A percentile compares a stretch with the other conserved stretches of the same genome.
phyloP scores from a whole-genome alignment of 345 rosid genomes.

The Eucalyptus virginea region DNA sequence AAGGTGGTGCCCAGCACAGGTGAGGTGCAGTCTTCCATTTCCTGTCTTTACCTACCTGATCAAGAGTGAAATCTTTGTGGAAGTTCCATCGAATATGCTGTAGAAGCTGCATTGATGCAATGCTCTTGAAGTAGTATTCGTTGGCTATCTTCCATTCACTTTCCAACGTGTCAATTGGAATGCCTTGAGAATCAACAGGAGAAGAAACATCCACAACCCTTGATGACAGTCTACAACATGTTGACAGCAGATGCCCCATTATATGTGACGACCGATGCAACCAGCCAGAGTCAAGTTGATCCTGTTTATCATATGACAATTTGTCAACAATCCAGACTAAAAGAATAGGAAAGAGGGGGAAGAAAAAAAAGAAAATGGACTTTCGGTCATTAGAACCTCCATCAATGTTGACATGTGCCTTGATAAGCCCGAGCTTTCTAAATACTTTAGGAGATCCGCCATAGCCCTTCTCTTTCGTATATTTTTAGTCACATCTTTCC shows the following conservation, averaged over 20 bases:
- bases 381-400: constrained; percentile 26
- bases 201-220: constrained; percentile 7
- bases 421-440: constrained; percentile 64
- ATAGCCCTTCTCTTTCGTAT: constrained; percentile 63
- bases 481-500: constrained; percentile 48
- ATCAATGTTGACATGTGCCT: constrained; percentile 58
- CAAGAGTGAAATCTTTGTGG: constrained; percentile 56
- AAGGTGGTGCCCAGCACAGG: neutral
- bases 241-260: constrained; percentile 45
- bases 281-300: constrained; percentile 27
- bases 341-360: neutral
- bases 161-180: constrained; percentile 8
- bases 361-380: neutral
- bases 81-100: constrained; percentile 49
- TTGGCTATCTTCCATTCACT: constrained; percentile 52
- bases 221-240: constrained; percentile 11
- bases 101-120: constrained; percentile 63
- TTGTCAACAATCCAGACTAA: neutral
- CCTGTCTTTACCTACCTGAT: constrained; percentile 41
- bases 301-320: constrained; percentile 11
- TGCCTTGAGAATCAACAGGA: constrained; percentile 6
- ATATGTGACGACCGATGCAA: constrained; percentile 65
- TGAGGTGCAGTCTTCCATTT: neutral
- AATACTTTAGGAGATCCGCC: constrained; percentile 58
- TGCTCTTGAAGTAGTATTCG: constrained; percentile 72